Conservation (phyloP, 2,329 filamentous ascomycete genomes). For the Scytalidium sp. region DNA sequence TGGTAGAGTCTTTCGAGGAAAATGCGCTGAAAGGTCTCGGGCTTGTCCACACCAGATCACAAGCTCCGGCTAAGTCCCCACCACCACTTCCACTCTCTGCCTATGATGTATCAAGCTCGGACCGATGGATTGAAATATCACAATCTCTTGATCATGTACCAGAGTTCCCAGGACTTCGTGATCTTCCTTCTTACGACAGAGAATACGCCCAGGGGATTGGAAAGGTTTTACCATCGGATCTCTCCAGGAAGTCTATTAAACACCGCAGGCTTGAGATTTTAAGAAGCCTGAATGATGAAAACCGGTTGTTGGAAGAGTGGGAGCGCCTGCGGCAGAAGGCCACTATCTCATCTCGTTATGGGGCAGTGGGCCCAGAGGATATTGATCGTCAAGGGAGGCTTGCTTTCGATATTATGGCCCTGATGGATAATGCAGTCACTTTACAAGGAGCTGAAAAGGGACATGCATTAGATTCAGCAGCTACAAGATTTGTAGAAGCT, state of each 20-base stretch:
- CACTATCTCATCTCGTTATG: background rate
- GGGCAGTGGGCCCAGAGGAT: background rate
- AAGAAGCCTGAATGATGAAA: background rate
- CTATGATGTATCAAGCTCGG: background rate
- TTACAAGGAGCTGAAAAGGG: conserved; percentile 4
- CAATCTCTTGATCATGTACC: background rate
- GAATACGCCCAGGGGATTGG: conserved; percentile 9
- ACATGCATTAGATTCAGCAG: conserved; percentile 11
- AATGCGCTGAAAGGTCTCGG: background rate
- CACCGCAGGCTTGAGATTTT: background rate
- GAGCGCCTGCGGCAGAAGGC: background rate
- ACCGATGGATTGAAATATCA: background rate
- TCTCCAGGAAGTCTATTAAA: background rate
- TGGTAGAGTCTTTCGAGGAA: conserved; percentile 18
- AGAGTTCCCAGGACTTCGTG: background rate
- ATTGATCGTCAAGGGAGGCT: conserved; percentile 15
- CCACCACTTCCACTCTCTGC: background rate
- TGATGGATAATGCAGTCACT: conserved; percentile 11
- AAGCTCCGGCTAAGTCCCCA: background rate
- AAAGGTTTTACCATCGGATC: conserved; percentile 35
- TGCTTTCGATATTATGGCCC: conserved; percentile 15
- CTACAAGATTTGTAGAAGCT: conserved; percentile 17
- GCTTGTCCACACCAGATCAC: background rate
- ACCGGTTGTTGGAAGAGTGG: background rate
- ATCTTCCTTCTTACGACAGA: conserved; percentile 8